phyloP scores from a whole-genome alignment of 192 early-diverging fungal genomes.

The Coemansia sp. region DNA sequence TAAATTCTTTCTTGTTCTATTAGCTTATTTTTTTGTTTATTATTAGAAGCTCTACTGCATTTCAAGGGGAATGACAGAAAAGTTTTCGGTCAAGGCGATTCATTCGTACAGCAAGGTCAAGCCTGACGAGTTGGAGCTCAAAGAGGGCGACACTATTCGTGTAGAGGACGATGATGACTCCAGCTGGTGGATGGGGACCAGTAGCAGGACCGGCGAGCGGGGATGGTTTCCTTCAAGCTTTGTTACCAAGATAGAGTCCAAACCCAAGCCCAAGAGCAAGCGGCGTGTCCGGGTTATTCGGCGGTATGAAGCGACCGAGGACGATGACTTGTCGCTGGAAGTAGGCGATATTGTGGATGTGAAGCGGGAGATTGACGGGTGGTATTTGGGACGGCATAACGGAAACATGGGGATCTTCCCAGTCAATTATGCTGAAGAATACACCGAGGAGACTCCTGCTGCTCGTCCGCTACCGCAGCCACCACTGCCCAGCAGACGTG shows the following conservation, averaged over 20 bases:
- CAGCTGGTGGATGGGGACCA: conserved; percentile 44
- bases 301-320: conserved; percentile 58
- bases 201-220: conserved; percentile 27
- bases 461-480: conserved; percentile 40
- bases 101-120: conserved; percentile 41
- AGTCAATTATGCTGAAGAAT: conserved; percentile 51
- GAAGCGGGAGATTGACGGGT: conserved; percentile 60
- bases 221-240: conserved; percentile 54
- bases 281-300: conserved; percentile 27
- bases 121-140: conserved; percentile 46
- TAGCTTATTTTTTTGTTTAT: neutral
- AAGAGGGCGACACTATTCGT: conserved; percentile 31
- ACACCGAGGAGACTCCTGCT: conserved; percentile 9
- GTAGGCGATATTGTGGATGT: conserved; percentile 60
- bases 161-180: conserved; percentile 40
- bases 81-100: conserved; percentile 36
- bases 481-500: conserved; percentile 13
- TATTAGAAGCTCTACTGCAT: neutral
- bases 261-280: conserved; percentile 25
- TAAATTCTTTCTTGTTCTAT: neutral
- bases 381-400: conserved; percentile 65
- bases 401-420: conserved; percentile 68
- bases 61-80: conserved; percentile 30
- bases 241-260: conserved; percentile 18
- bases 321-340: conserved; percentile 63